Evolutionary conservation across 2,329 filamentous ascomycete species (phyloP).

Genomic region (Alternaria novae-zelandiae): DNA sequence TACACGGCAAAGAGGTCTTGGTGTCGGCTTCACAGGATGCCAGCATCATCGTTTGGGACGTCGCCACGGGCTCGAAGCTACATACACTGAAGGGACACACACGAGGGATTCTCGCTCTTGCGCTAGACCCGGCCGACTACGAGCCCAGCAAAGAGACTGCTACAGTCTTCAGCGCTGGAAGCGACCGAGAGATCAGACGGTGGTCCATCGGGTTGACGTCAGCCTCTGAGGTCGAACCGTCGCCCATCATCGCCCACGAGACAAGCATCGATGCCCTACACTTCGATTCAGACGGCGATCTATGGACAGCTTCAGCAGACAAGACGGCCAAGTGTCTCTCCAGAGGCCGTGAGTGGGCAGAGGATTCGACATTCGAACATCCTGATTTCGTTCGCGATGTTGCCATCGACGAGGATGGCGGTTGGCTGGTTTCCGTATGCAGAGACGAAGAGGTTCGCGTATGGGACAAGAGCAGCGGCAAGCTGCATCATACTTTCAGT

Average conservation of each 20-base stretch:
- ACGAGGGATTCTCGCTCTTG: constrained; percentile 80
- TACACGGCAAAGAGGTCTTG: constrained; percentile 65
- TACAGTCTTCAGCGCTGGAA: constrained; percentile 76
- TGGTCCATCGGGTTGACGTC: constrained; percentile 65
- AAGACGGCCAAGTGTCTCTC: constrained; percentile 83
- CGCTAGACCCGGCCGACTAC: constrained; percentile 67
- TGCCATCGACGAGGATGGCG: constrained; percentile 69
- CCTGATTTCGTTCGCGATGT: constrained; percentile 91
- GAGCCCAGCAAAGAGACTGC: constrained; percentile 46
- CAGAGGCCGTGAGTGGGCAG: constrained; percentile 70
- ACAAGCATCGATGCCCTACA: constrained; percentile 85
- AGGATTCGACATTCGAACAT: constrained; percentile 76
- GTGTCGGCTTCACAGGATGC: constrained; percentile 57
- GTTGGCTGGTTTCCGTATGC: constrained; percentile 86
- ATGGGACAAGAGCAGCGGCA: constrained; percentile 78
- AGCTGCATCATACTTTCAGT: constrained; percentile 73
- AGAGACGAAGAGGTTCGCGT: constrained; percentile 90
- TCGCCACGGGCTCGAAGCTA: constrained; percentile 69
- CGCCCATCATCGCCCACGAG: constrained; percentile 78
- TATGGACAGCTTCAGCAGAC: constrained; percentile 94
- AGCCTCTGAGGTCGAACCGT: constrained; percentile 44
- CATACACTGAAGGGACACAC: constrained; percentile 79
- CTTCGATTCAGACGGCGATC: constrained; percentile 74
- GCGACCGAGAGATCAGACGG: constrained; percentile 68
- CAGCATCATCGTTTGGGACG: constrained; percentile 76